Evolutionary conservation across 208 protist genomes (phyloP).

Genomic region (Leishmania tropica): DNA sequence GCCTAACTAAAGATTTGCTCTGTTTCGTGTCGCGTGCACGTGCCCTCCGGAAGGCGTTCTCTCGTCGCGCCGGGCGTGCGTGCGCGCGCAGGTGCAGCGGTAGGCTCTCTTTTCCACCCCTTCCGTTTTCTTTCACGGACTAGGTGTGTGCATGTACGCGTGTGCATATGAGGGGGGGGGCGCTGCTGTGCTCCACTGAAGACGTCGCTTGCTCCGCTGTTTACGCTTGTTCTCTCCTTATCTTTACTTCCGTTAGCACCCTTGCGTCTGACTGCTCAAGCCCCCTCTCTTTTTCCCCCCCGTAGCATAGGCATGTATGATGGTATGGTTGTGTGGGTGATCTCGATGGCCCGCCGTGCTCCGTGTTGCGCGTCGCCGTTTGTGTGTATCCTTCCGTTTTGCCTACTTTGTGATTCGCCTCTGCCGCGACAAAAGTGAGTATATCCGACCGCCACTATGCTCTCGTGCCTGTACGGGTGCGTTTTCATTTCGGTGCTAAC

Average conservation of each 20-base stretch:
- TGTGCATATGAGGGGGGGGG: not conserved
- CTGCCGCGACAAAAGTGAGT: not conserved
- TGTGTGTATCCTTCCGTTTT: not conserved
- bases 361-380: not conserved
- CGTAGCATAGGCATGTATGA: not conserved
- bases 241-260: not conserved
- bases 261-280: not conserved
- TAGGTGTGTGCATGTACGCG: not conserved
- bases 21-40: slow-evolving; percentile 6
- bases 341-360: not conserved
- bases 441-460: not conserved
- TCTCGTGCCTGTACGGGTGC: not conserved
- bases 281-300: slow-evolving; percentile 6
- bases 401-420: not conserved
- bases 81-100: not conserved
- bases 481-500: not conserved
- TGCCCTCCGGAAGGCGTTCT: not conserved
- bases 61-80: not conserved
- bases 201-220: not conserved
- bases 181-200: not conserved
- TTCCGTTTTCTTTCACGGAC: not conserved
- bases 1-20: slow-evolving; percentile 19
- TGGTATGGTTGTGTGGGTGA: not conserved
- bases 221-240: not conserved
- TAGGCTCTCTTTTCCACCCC: not conserved